Conservation (phyloP, 176 grass and related monocot genomes). For the Carex kokanica region DNA sequence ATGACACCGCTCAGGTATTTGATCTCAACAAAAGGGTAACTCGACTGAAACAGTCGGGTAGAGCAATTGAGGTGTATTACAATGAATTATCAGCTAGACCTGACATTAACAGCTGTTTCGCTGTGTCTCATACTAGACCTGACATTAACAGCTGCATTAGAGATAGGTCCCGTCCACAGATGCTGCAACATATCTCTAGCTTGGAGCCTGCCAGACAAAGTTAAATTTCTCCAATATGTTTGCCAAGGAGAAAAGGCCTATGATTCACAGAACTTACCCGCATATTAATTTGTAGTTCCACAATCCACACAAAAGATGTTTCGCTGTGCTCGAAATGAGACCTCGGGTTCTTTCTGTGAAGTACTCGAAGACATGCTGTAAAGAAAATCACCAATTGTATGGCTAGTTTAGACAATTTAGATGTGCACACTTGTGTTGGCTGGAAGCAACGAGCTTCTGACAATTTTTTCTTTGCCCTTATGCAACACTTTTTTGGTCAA, state of each 20-base stretch:
- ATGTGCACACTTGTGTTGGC: no score
- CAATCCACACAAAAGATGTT: conserved; percentile 98
- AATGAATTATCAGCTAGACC: no score
- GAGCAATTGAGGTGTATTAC: no score
- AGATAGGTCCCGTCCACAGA: conserved; percentile 95
- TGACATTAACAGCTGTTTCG: no score
- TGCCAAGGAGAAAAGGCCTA: neutral
- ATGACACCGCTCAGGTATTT: no score
- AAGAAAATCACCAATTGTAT: conserved; percentile 17
- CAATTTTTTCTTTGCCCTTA: no score
- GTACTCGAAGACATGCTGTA: conserved; percentile 93
- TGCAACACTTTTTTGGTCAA: no score
- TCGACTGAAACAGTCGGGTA: no score
- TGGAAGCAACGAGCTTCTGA: no score
- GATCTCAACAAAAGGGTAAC: no score
- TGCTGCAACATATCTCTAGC: conserved; percentile 99
- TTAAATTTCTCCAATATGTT: neutral
- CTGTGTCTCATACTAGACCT: no score
- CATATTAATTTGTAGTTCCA: conserved; percentile 99
- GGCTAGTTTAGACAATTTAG: no score
- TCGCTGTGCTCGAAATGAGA: conserved; percentile 99
- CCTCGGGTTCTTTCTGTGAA: conserved; percentile 96
- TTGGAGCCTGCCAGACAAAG: conserved; percentile 63
- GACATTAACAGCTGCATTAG: conserved; percentile 95
- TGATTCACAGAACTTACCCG: conserved; percentile 43